Percentiles rank a stretch among this genome's conserved stretches.
Conservation (phyloP, 176 grass and related monocot species). For the Phoenix roebelenii region DNA sequence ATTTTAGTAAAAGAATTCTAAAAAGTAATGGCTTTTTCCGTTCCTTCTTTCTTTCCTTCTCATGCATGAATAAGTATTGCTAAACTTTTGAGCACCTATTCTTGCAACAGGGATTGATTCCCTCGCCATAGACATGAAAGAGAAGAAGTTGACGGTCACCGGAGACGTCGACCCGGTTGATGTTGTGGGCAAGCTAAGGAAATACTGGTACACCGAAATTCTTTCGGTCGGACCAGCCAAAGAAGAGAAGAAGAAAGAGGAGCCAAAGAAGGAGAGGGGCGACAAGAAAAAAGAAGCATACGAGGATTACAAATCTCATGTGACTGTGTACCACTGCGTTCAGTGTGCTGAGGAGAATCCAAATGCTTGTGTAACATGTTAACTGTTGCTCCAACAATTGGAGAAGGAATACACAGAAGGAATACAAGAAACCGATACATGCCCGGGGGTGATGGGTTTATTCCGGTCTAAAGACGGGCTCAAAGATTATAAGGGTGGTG, state of each 20-base stretch:
- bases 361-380: conserved; percentile 56
- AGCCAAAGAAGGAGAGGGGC: conserved; percentile 6
- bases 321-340: conserved; percentile 25
- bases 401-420: no score
- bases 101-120: conserved; percentile 42
- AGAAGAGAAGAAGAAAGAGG: conserved; percentile 54
- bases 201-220: conserved; percentile 17
- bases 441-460: no score
- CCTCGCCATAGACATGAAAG: conserved; percentile 55
- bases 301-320: not conserved
- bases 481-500: no score
- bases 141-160: conserved; percentile 47
- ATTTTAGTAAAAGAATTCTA: no score
- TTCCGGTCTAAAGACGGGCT: no score
- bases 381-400: not conserved
- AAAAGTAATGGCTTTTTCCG: no score
- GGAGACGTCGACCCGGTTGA: conserved; percentile 48
- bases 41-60: no score
- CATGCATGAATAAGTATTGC: no score
- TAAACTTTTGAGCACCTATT: no score
- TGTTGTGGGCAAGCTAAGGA: conserved; percentile 38
- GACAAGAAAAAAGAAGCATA: not conserved
- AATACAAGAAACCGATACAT: no score
- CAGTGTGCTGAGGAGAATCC: conserved; percentile 55
- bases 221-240: conserved; percentile 49